Evolutionary conservation across 2,329 filamentous ascomycete genomes (phyloP), one percentile per base, ranked within the genome.

Genomic region (Diplocarpon mali): DNA sequence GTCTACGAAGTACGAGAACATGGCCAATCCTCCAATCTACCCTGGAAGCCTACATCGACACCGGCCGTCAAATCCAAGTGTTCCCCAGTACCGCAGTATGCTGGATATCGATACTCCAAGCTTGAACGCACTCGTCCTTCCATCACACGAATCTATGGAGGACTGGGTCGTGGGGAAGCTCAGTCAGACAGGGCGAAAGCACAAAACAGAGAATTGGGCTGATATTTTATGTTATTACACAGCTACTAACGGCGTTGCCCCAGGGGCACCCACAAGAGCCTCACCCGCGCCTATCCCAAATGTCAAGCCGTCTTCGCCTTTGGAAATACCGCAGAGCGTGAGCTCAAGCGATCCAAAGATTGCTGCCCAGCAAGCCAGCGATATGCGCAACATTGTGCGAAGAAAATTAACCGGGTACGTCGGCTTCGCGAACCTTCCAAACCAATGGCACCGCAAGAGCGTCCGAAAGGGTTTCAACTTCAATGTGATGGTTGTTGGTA

Each of bases 371-470:
- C 60, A 63, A 55, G 60, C 60, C 27, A 57, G 51, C 37, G 60
- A 63, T 50, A 62, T 62, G 59, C 54, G 58, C 69, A 96, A 98
- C 74, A 94, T 98, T 66, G 90, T 98, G 60, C 86, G 92, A 69
- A 80, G 92, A 69, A 98, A 98, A 76, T 74, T 98, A 64, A 96
- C 92, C 40, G 92, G 92, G 63, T 98, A 96, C 62, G 92, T 98
- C 62, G 92, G 92, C 56, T 98, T 98, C 64, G 92, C 92, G 67
- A 98, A 98, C 67, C 71, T 98, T 64, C 92, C 92, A 54, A 98
- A 98, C 72, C 92, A 98, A 71, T 98, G 92, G 92, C 92, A 98
- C 75, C 90, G 92, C 69, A 98, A 98, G 83, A 95, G 89, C 79
- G 92, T 98, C 62, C 87, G 92, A 65, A 98, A 98, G 71, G 92